These are phyloP conservation scores for Tylopilus sp. DNA, from an alignment of 768 basidiomycete genomes.

Conservation along the genomic window DNA sequence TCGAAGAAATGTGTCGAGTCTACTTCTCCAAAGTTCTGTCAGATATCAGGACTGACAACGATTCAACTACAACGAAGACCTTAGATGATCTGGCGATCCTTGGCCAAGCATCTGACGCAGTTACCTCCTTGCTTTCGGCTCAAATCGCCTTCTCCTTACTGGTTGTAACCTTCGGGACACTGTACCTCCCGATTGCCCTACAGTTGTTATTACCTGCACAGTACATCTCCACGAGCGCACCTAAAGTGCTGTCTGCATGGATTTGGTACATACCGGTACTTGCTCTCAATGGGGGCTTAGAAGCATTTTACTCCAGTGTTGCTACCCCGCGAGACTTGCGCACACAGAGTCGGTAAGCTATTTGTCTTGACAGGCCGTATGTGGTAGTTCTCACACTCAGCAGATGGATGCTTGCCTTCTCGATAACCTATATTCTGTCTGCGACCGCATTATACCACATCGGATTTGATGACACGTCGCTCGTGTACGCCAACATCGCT, in stretches of 20 bases:
- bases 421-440: conserved; percentile 58
- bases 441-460: conserved; percentile 46
- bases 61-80: not conserved
- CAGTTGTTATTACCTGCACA: conserved; percentile 66
- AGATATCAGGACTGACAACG: conserved; percentile 13
- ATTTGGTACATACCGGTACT: conserved; percentile 87
- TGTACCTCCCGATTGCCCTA: conserved; percentile 68
- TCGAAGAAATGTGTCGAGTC: conserved; percentile 88
- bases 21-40: conserved; percentile 75
- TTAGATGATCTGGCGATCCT: conserved; percentile 16
- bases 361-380: not conserved
- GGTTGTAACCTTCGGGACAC: conserved; percentile 68
- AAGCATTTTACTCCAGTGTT: conserved; percentile 85
- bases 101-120: conserved; percentile 44
- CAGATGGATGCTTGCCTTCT: conserved; percentile 80
- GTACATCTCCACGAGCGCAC: conserved; percentile 76
- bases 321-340: conserved; percentile 65
- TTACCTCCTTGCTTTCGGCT: conserved; percentile 59
- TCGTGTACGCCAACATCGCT: conserved; percentile 74
- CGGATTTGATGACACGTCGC: conserved; percentile 58
- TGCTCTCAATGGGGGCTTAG: conserved; percentile 86
- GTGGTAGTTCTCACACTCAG: conserved; percentile 2
- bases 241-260: conserved; percentile 74
- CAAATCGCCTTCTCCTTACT: conserved; percentile 68
- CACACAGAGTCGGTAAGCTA: conserved; percentile 57